These are phyloP conservation scores for Penicillium riverlandense DNA, from an alignment of 495 filamentous ascomycete genomes.

Conservation along the genomic window DNA sequence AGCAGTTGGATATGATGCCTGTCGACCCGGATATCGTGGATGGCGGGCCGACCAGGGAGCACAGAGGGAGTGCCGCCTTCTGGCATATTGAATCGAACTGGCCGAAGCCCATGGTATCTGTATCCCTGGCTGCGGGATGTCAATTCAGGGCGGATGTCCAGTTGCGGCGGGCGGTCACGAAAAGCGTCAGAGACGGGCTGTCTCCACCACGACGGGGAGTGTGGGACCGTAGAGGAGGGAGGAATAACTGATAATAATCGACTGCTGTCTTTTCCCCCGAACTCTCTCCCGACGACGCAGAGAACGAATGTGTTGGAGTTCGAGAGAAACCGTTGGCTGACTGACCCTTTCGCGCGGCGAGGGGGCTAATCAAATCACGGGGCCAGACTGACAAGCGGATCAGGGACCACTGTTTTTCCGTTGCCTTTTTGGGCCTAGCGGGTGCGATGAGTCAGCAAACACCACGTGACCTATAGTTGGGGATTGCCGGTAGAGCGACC, in stretches of 20 bases:
- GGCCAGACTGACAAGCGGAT: conserved; percentile 1
- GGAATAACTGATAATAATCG: conserved; percentile 6
- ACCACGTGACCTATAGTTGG: not conserved
- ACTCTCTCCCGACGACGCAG: not conserved
- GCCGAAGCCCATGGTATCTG: conserved; percentile 72
- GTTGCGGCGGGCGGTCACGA: conserved; percentile 18
- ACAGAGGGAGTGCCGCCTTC: conserved; percentile 79
- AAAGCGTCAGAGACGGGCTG: conserved; percentile 4
- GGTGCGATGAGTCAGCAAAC: no score
- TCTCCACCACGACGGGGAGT: conserved; percentile 24
- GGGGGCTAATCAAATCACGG: conserved; percentile 7
- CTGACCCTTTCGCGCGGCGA: conserved; percentile 1
- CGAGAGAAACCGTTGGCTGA: not conserved
- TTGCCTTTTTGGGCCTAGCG: conserved; percentile 6
- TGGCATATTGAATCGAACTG: conserved; percentile 82
- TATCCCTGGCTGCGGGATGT: conserved; percentile 6
- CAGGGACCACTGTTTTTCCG: conserved; percentile 10
- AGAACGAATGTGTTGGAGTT: not conserved
- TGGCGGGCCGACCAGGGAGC: conserved; percentile 69
- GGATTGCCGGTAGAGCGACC: not conserved
- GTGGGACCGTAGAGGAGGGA: conserved; percentile 15
- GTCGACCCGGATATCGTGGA: conserved; percentile 56
- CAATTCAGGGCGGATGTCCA: conserved; percentile 9
- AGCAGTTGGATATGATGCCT: conserved; percentile 86
- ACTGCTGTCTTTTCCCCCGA: not conserved